Evolutionary conservation across 164 flowering plant genomes (phyloP), one percentile per base, ranked within the genome.

Genomic region (Amborella trichopoda): DNA sequence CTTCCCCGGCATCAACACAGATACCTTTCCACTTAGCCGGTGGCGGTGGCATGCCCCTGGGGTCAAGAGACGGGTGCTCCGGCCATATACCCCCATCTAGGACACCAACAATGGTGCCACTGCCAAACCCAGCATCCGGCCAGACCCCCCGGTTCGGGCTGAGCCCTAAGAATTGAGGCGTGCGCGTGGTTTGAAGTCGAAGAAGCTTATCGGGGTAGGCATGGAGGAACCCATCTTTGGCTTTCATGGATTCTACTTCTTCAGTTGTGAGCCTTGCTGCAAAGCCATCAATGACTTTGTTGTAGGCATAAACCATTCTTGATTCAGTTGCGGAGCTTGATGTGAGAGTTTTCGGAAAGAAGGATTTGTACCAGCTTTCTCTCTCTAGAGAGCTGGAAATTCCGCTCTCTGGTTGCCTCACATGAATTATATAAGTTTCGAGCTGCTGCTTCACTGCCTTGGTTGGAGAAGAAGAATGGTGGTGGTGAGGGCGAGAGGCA

Each of bases 241-340:
- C n/a, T n/a, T n/a, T n/a, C n/a, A n/a, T n/a, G n/a, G n/a, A 53
- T 25, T 62, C 46, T 5, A 49, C 51, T 23, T 68, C 56, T 5
- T 48, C 50, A 4, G 8, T 25, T 1, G 56, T 60, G 39, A 68
- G 39, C 42, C 37, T 44, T 0, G 59, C 70, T 0, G 73, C 64
- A 26, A 69, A 69, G 5, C 73, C 70, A 5, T 23, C 51, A 10
- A 65, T 19, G 13, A 46, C 67, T 23, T 65, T 49, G 12, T 25
- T 34, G 16, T 65, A 69, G 1, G 62, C 55, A 26, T 61, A 50
- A 18, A 70, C 28, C 37, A 62, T 28, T 3, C 53, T 45, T 3
- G 27, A 42, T 3, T 37, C 23, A 1, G 18, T 14, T 1, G 60
- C 38, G 51, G 39, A 39, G 1, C 38, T 37, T 2, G 30, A 16